Percentiles rank a stretch among this genome's conserved stretches.
phyloP scores from a whole-genome alignment of 805 yeast genomes.

The Myxozyma lipomycoides region DNA sequence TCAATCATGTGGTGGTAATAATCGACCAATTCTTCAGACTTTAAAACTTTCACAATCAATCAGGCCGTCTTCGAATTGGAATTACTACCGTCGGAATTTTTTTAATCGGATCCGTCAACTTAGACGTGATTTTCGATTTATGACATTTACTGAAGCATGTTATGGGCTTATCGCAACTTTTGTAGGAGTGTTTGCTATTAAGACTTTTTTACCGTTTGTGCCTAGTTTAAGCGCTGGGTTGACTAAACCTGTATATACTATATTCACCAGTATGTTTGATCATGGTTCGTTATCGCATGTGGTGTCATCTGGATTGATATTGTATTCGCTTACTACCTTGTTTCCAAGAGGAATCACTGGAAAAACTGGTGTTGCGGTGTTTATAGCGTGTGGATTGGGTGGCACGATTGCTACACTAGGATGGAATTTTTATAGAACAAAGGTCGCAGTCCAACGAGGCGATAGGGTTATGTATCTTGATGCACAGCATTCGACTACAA shows the following conservation, averaged over 20 bases:
- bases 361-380: conserved; percentile 6
- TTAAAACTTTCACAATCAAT: too few relatives aligned
- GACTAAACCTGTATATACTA: neutral
- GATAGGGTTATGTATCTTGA: too few relatives aligned
- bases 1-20: too few relatives aligned
- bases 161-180: conserved; percentile 16
- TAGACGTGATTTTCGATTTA: conserved; percentile 1
- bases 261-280: conserved; percentile 5
- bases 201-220: conserved; percentile 14
- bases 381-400: conserved; percentile 11
- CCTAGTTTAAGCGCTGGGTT: conserved; percentile 5
- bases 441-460: too few relatives aligned
- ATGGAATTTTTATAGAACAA: neutral
- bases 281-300: conserved; percentile 13
- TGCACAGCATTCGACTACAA: neutral
- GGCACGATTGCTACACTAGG: neutral
- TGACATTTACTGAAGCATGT: conserved; percentile 7
- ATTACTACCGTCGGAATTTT: neutral
- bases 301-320: conserved; percentile 11
- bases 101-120: neutral
- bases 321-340: conserved; percentile 8
- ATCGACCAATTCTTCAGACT: too few relatives aligned
- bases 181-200: conserved; percentile 9
- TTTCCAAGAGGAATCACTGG: conserved; percentile 15
- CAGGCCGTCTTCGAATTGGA: neutral